Evolutionary conservation across 1,284 basidiomycete species (phyloP), one percentile per base, ranked within the genome.

Genomic region (Singerocomus rubriflavus): DNA sequence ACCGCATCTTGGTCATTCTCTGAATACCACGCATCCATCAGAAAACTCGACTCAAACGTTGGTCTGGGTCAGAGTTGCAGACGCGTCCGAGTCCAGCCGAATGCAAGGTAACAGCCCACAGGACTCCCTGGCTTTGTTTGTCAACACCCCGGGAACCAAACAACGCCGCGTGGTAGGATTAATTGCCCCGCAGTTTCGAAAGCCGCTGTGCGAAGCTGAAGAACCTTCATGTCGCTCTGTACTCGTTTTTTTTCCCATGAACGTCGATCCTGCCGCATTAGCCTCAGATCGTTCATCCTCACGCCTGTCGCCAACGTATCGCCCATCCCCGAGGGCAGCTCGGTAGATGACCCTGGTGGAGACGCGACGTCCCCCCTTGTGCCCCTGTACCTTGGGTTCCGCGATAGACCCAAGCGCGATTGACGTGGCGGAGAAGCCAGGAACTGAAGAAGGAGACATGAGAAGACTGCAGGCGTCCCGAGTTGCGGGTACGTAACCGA

Each of bases 211-310:
- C 39, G 41, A 58, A 62, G 48, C 12, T 36, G 41, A 56, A 54
- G 59, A 53, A 54, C 53, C n/a, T 61, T 43, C 59, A 44, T 51
- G 37, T 50, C 21, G 33, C 17, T 12, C n/a, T 33, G 9, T 37
- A 37, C 21, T 21, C 21, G 21, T 21, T 40, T 42, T 45, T 45
- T 32, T 44, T 45, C 46, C 26, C 30, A 25, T 36, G 44, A 31
- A 32, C 42, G 60, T 50, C 60, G 55, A 62, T 59, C 57, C 49
- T 41, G 37, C 40, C 31, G 46, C 21, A 41, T 38, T 55, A 47
- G 43, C 41, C 43, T 38, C 55, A 50, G 35, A 34, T 39, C 31
- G 36, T 37, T 48, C 12, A 12, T n/a, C 41, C 44, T 51, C 39
- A 37, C 30, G 25, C 31, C 30, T 21, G 27, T 14, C 9, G 14